Evolutionary conservation across 768 basidiomycete species (phyloP).

Genomic region (Xerocomellus chrysenteron): DNA sequence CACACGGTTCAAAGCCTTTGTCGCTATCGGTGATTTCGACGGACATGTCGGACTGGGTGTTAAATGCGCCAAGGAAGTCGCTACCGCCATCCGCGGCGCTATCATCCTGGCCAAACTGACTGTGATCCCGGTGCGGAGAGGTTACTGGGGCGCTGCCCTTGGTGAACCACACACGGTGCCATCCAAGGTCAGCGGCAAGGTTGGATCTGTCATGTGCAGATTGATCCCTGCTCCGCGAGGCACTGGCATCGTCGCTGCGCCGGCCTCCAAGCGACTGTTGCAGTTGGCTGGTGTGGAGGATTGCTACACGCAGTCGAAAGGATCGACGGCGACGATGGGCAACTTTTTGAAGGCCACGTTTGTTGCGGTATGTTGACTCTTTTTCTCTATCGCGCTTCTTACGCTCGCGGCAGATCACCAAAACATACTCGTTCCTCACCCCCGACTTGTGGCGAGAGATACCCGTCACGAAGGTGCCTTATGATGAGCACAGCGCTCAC

Average conservation of each 20-base stretch:
- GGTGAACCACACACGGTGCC: conserved; percentile 99
- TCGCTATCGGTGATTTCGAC: conserved; percentile 98
- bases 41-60: conserved; percentile 99
- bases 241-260: conserved; percentile 99
- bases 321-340: conserved; percentile 97
- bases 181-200: conserved; percentile 97
- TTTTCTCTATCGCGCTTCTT: background rate
- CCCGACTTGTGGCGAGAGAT: conserved; percentile 98
- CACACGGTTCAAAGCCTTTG: conserved; percentile 99
- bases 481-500: conserved; percentile 94
- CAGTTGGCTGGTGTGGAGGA: conserved; percentile 98
- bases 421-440: conserved; percentile 97
- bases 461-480: conserved; percentile 83
- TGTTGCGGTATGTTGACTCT: conserved; percentile 60
- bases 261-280: conserved; percentile 92
- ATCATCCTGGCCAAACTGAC: conserved; percentile 99
- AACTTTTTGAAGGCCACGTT: conserved; percentile 99
- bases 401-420: conserved; percentile 68
- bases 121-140: conserved; percentile 96
- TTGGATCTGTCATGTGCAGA: conserved; percentile 98
- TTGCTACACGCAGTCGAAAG: conserved; percentile 96
- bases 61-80: conserved; percentile 99
- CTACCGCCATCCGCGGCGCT: conserved; percentile 98
- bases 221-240: conserved; percentile 98
- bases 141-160: conserved; percentile 99